Base-by-base conservation (phyloP, 2,329 filamentous ascomycete species). In the Trichoderma guizhouense region DNA sequence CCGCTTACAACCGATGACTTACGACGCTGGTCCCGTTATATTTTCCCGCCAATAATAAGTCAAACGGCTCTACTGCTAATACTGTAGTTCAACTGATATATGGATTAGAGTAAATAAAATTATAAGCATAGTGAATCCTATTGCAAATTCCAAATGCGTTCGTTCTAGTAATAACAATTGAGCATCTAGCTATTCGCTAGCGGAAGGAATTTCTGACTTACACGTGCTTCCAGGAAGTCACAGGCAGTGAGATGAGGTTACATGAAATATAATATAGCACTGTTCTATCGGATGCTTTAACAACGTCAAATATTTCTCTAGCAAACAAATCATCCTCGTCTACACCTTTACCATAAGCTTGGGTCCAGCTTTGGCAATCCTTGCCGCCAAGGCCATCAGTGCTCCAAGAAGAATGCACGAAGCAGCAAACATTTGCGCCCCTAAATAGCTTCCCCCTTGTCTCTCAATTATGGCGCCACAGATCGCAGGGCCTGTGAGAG, bases 371-470 rank as follows among this genome's bases (percentile, higher is more conserved):
- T 63, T 63, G 21, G 60, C 34, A n/a, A 63, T 11, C 34, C 60
- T 63, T 28, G 60, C 60, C 11, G 60, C 60, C 15, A 43, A 30
- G 47, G 60, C 60, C 36, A 63, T 63, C 14, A 63, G 9, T 7
- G 60, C 36, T 1, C 60, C 36, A 11, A 63, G 34, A 3, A 63
- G 24, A 63, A 63, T 63, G 36, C 60, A 43, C 8, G 36, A 39
- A n/a, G 60, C 60, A 4, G 60, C 60, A 63, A 63, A 63, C 60
- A 63, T 43, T 43, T 63, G 60, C 8, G 60, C 60, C 15, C 60
- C 60, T 36, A 47, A 5, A 14, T 63, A 63, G 7, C 26, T 28
- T 1, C 24, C 60, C 2, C 43, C 18, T n/a, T 63, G 60, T n/a
- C 24, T 43, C 36, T 63, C 34, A 12, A 63, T 63, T n/a, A 63